These are phyloP conservation scores for Micractinium conductrix DNA, from an alignment of 139 green algal species.

Conservation along the genomic window DNA sequence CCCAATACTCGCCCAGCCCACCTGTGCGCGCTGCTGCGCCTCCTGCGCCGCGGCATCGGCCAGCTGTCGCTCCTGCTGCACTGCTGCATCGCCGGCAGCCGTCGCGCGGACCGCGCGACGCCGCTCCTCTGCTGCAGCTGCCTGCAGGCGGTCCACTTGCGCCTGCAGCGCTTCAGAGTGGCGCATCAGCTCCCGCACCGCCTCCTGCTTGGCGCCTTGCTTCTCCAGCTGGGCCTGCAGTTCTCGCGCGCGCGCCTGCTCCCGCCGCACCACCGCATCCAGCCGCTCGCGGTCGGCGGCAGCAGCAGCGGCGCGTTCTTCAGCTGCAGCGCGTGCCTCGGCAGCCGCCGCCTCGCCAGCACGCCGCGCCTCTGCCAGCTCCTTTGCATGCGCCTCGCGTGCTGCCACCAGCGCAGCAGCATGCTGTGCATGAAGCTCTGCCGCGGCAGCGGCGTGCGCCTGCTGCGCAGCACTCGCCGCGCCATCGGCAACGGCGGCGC, in stretches of 20 bases:
- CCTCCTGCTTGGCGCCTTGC: slow-evolving; percentile 6
- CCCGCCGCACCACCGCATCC: slow-evolving; percentile 1
- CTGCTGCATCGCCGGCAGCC: background rate
- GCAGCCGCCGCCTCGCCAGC: background rate
- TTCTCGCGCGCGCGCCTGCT: slow-evolving; percentile 11
- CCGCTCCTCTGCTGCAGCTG: slow-evolving; percentile 8
- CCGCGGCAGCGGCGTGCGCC: background rate
- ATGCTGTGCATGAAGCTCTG: slow-evolving; percentile 17
- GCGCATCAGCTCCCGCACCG: slow-evolving; percentile 33
- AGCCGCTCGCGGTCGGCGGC: background rate
- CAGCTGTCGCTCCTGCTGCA: slow-evolving; percentile 14
- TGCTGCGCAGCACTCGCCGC: background rate
- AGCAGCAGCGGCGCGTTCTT: background rate
- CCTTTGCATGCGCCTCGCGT: slow-evolving; percentile 5
- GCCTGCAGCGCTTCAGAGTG: slow-evolving; percentile 27
- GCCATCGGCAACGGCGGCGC: slow-evolving; percentile 25
- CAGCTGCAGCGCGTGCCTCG: background rate
- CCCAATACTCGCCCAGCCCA: no score
- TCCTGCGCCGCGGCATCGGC: slow-evolving; percentile 15
- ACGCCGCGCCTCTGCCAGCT: background rate
- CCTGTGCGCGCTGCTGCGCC: slow-evolving; percentile 9
- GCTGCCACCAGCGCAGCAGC: background rate
- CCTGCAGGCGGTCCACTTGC: slow-evolving; percentile 19
- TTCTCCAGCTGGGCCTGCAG: slow-evolving; percentile 26
- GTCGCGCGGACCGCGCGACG: background rate